Evolutionary conservation across 1,139 yeast species (phyloP).

Genomic region (Suhomyces wounanorum): DNA sequence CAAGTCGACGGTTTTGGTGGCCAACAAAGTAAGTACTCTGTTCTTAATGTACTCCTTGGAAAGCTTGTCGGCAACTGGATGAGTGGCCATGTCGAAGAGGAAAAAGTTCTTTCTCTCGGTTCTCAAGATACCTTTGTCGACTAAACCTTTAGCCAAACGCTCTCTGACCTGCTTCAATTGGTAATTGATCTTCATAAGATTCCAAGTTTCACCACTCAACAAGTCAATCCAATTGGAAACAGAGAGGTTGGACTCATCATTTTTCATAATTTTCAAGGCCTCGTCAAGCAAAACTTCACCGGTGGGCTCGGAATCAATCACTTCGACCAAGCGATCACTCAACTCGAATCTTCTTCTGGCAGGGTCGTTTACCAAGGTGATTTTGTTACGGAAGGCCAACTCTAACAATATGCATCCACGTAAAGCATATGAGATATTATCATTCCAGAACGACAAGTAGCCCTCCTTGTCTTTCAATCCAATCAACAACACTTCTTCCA

Average conservation of each 20-base stretch:
- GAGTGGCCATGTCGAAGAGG: slow-evolving; percentile 97
- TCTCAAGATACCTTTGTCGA: slow-evolving; percentile 94
- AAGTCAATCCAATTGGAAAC: slow-evolving; percentile 94
- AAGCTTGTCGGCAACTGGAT: slow-evolving; percentile 85
- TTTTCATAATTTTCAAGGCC: slow-evolving; percentile 85
- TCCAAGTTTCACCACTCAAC: slow-evolving; percentile 97
- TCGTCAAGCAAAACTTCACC: slow-evolving; percentile 96
- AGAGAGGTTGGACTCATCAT: slow-evolving; percentile 75
- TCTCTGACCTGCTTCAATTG: slow-evolving; percentile 97
- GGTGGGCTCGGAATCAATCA: slow-evolving; percentile 80
- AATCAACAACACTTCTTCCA: slow-evolving; percentile 93
- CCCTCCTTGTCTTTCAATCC: slow-evolving; percentile 97
- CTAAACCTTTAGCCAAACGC: slow-evolving; percentile 92
- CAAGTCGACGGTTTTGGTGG: slow-evolving; percentile 65
- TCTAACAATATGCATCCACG: slow-evolving; percentile 94
- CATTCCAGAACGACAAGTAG: slow-evolving; percentile 96
- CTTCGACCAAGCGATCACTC: slow-evolving; percentile 84
- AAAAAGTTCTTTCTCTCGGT: slow-evolving; percentile 95
- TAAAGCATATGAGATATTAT: slow-evolving; percentile 91
- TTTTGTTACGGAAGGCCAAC: slow-evolving; percentile 86
- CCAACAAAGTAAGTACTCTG: slow-evolving; percentile 69
- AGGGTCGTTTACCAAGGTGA: slow-evolving; percentile 88
- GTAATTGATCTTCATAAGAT: slow-evolving; percentile 87
- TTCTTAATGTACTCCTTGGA: slow-evolving; percentile 79
- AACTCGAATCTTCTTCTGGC: slow-evolving; percentile 89